Percentiles rank a stretch among this genome's conserved stretches.
phyloP scores from a whole-genome alignment of 1,284 basidiomycete genomes.

The Coriolopsis trogii region DNA sequence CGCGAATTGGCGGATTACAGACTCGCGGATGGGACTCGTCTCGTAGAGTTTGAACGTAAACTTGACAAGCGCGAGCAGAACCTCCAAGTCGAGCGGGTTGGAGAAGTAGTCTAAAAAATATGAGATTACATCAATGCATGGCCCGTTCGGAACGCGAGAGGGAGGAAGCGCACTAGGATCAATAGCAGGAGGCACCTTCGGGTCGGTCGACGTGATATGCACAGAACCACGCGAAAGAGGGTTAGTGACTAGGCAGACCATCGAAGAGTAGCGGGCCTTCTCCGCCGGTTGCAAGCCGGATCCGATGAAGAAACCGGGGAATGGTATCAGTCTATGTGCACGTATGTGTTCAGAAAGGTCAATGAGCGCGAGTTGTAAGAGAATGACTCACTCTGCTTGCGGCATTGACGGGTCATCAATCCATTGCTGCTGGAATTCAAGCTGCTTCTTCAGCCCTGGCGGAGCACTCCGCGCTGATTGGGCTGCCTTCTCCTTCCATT shows the following conservation, averaged over 20 bases:
- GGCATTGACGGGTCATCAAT: constrained; percentile 1
- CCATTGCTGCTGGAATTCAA: constrained; percentile 9
- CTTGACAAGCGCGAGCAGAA: constrained; percentile 15
- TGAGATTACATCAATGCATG: neutral
- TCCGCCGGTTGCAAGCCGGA: constrained; percentile 3
- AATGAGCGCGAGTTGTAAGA: neutral
- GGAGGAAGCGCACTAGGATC: constrained; percentile 38
- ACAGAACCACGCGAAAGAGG: constrained; percentile 14
- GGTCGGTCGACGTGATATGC: constrained; percentile 43
- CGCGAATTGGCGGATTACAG: constrained; percentile 13
- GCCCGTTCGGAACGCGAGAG: neutral
- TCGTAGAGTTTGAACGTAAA: constrained; percentile 15
- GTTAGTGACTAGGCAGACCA: constrained; percentile 3
- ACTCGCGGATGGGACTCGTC: constrained; percentile 18
- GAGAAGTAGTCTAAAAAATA: constrained; percentile 6
- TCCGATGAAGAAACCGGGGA: constrained; percentile 9
- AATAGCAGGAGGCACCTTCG: constrained; percentile 42
- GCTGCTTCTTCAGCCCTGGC: neutral
- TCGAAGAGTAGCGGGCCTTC: constrained; percentile 7
- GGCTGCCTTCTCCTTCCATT: constrained; percentile 1
- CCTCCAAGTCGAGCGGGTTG: constrained; percentile 20
- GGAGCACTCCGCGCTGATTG: neutral
- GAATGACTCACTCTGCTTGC: constrained; percentile 7
- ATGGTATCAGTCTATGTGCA: constrained; percentile 5
- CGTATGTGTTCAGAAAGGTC: neutral